Evolutionary conservation across 2,329 filamentous ascomycete genomes (phyloP), one percentile per base, ranked within the genome.

Genomic region (Incumbomyces delicatus): DNA sequence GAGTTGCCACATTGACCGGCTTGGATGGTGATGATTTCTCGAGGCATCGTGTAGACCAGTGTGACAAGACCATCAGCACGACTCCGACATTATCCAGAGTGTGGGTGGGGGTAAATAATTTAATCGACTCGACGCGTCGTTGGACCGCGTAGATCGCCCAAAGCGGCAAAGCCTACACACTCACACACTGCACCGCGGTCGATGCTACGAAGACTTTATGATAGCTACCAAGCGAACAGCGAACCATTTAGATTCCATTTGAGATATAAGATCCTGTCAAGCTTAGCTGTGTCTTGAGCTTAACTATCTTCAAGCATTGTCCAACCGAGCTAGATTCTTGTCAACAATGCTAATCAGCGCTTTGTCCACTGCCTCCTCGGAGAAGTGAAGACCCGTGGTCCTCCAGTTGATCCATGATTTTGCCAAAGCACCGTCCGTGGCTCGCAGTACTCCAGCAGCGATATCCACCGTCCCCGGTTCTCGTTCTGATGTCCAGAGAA

Each of bases 11-110:
- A 57, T 52, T 53, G 92, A 77, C 92, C 92, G 56, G 94, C 90
- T 72, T 98, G 92, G 60, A 98, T 85, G 53, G 94, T 98, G 69
- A 98, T 98, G 61, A 98, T 98, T 78, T 98, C 92, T 70, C 92
- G 53, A 48, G 55, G 55, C 55, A 57, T 57, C 12, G 37, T 40
- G 42, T n/a, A 35, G 16, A n/a, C 13, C n/a, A n/a, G n/a, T n/a
- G n/a, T n/a, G n/a, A n/a, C n/a, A n/a, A n/a, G n/a, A n/a, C n/a
- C n/a, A n/a, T n/a, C n/a, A n/a, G n/a, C n/a, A n/a, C n/a, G n/a
- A n/a, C n/a, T n/a, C n/a, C n/a, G n/a, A n/a, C n/a, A n/a, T n/a
- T n/a, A n/a, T n/a, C n/a, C n/a, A n/a, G n/a, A n/a, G n/a, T n/a
- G n/a, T n/a, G n/a, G n/a, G n/a, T n/a, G n/a, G n/a, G n/a, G n/a